Evolutionary conservation across 768 basidiomycete genomes (phyloP).

Genomic region (Boletus vinaceobasis): DNA sequence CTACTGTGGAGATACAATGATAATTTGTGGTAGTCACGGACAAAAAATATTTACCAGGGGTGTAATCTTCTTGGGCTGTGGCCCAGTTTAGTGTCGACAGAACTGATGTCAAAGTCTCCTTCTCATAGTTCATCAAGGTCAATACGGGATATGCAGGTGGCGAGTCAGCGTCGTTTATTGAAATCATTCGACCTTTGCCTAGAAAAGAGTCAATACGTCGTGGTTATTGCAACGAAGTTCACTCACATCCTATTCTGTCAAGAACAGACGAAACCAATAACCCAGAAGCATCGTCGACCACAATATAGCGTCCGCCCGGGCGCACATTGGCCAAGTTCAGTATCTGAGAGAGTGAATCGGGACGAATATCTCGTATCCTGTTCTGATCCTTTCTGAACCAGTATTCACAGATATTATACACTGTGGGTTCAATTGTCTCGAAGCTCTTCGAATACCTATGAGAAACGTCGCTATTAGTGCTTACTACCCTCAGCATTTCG

Average conservation of each 20-base stretch:
- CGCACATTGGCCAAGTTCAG: conserved; percentile 77
- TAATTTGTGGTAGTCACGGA: background rate
- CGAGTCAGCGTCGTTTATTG: conserved; percentile 85
- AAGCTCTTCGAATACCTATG: conserved; percentile 83
- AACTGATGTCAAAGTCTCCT: conserved; percentile 47
- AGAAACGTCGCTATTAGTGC: background rate
- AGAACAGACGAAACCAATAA: conserved; percentile 80
- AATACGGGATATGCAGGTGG: conserved; percentile 89
- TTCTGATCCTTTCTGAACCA: conserved; percentile 83
- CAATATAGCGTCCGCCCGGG: conserved; percentile 84
- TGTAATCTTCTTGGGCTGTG: conserved; percentile 74
- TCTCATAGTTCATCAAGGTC: conserved; percentile 80
- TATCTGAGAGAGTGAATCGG: conserved; percentile 87
- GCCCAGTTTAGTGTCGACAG: conserved; percentile 87
- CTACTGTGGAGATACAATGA: conserved; percentile 37
- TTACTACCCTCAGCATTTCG: background rate
- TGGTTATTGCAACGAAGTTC: background rate
- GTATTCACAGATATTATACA: conserved; percentile 84
- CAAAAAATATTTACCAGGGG: conserved; percentile 46
- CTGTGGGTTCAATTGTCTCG: conserved; percentile 81
- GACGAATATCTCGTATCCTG: conserved; percentile 78
- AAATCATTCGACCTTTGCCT: conserved; percentile 80
- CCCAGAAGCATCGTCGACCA: conserved; percentile 91
- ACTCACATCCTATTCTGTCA: conserved; percentile 79
- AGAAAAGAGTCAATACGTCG: conserved; percentile 2